Percentiles rank a stretch among this genome's conserved stretches.
Conservation (phyloP, 2,329 filamentous ascomycete genomes). For the Ophiobolus disseminans region DNA sequence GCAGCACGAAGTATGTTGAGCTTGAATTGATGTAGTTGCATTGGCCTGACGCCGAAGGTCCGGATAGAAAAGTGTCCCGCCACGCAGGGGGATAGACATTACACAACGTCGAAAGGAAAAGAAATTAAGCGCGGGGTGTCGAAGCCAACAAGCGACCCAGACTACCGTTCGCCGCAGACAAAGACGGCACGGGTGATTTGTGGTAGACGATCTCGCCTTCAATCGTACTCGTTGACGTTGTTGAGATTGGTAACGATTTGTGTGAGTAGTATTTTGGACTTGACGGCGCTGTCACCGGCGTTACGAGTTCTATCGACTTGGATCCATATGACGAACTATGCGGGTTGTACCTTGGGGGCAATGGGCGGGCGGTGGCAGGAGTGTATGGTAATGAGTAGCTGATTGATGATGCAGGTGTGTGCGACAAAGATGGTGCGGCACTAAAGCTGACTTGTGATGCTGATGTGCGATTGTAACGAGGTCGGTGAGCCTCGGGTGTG, state of each 20-base stretch:
- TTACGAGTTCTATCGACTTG: conserved; percentile 55
- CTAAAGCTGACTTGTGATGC: conserved; percentile 46
- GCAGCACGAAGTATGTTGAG: no score
- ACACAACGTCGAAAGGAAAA: background rate
- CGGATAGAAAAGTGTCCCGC: background rate
- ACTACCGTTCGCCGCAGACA: conserved; percentile 46
- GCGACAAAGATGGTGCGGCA: conserved; percentile 54
- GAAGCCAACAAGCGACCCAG: conserved; percentile 46
- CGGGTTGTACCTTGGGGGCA: conserved; percentile 50
- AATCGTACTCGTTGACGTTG: conserved; percentile 42
- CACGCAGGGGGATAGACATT: no score
- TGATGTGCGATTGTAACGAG: conserved; percentile 45
- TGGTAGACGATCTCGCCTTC: conserved; percentile 49
- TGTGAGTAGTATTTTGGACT: conserved; percentile 45
- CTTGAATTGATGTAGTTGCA: no score
- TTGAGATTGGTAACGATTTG: conserved; percentile 42
- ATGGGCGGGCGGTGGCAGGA: conserved; percentile 45
- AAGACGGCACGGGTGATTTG: conserved; percentile 42
- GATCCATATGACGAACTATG: conserved; percentile 48
- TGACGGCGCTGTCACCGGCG: conserved; percentile 47
- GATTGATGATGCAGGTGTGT: conserved; percentile 55
- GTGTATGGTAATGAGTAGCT: conserved; percentile 55
- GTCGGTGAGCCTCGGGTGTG: conserved; percentile 35
- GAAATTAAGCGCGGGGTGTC: conserved; percentile 18
- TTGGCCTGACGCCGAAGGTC: background rate